Evolutionary conservation across 352 stramenopile species (phyloP).

Genomic region (Phytophthora kernoviae): DNA sequence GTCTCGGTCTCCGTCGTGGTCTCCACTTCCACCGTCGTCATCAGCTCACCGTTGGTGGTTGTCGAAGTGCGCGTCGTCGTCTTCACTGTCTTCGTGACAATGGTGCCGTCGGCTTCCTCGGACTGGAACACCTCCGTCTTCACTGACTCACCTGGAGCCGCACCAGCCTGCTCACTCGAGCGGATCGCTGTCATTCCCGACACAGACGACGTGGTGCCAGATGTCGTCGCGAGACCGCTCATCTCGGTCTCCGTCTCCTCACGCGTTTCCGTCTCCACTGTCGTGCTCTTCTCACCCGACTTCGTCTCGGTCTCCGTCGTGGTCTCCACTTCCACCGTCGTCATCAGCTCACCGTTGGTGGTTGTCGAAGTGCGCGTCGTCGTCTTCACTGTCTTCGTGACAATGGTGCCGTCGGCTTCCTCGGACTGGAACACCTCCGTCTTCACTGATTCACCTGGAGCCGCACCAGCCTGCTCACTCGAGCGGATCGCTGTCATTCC

Average conservation of each 20-base stretch:
- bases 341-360: conserved; percentile 7
- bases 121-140: conserved; percentile 11
- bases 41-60: conserved; percentile 6
- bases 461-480: conserved; percentile 1
- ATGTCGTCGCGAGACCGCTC: background rate
- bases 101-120: conserved; percentile 3
- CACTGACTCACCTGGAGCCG: conserved; percentile 2
- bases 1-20: conserved; percentile 23
- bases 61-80: conserved; percentile 20
- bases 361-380: conserved; percentile 8
- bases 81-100: conserved; percentile 12
- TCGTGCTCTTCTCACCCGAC: conserved; percentile 8
- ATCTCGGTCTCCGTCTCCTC: conserved; percentile 4
- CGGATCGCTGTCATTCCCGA: background rate
- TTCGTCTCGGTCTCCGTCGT: conserved; percentile 12
- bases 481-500: conserved; percentile 4
- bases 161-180: background rate
- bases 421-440: conserved; percentile 7
- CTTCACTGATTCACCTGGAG: conserved; percentile 7
- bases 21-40: conserved; percentile 14
- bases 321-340: conserved; percentile 5
- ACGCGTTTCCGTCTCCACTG: conserved; percentile 1
- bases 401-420: conserved; percentile 5
- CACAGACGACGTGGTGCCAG: background rate
- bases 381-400: conserved; percentile 13